Percentiles rank a stretch among this genome's conserved stretches.
phyloP scores from a whole-genome alignment of 495 filamentous ascomycete species.

The Penicillium coprophilum region DNA sequence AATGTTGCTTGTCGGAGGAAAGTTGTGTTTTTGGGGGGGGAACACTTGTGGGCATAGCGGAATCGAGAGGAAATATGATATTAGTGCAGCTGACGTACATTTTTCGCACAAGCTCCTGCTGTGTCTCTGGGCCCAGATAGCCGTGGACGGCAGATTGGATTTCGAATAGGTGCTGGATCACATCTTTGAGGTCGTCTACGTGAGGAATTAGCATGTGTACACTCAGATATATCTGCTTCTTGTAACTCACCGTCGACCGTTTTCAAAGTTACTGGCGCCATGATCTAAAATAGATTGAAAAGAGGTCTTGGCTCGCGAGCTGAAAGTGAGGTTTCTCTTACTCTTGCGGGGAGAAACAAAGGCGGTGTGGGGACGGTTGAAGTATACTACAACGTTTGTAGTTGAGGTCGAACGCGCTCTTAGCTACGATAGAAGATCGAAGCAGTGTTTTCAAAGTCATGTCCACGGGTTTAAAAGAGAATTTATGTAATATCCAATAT shows the following conservation, averaged over 20 bases:
- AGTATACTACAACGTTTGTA: background rate
- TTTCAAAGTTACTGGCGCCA: constrained; percentile 49
- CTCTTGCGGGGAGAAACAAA: constrained; percentile 19
- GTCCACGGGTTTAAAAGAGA: background rate
- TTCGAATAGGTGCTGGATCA: constrained; percentile 87
- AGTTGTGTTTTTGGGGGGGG: background rate
- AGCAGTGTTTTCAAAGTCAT: background rate
- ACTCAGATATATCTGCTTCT: background rate
- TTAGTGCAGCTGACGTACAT: constrained; percentile 49
- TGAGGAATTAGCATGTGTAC: constrained; percentile 9
- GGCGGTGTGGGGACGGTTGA: constrained; percentile 22
- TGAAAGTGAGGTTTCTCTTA: constrained; percentile 7
- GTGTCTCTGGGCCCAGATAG: constrained; percentile 60
- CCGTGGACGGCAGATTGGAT: constrained; percentile 74
- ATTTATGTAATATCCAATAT: constrained; percentile 19
- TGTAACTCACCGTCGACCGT: constrained; percentile 49
- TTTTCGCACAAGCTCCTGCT: constrained; percentile 59
- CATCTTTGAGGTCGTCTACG: constrained; percentile 47
- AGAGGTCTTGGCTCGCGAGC: background rate
- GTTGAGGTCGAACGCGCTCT: background rate
- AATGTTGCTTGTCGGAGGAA: background rate
- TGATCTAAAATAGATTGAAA: constrained; percentile 16
- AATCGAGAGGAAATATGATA: constrained; percentile 22
- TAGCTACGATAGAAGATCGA: background rate
- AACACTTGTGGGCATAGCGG: background rate